Conservation (phyloP, 1,284 basidiomycete genomes). For the Lentinus polychrous region DNA sequence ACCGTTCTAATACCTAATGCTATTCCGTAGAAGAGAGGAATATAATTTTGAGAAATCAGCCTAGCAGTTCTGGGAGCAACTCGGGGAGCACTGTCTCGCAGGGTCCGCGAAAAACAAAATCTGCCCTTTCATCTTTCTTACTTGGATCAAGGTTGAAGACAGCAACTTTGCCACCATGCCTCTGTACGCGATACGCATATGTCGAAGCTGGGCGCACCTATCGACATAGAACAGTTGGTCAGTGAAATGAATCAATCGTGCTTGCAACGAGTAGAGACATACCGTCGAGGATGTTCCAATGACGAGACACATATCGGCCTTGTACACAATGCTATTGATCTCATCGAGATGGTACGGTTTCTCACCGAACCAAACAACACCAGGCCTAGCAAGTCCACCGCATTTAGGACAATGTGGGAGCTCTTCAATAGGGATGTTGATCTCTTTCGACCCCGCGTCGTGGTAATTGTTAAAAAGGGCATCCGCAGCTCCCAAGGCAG, state of each 20-base stretch:
- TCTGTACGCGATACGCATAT: constrained; percentile 30
- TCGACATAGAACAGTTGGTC: neutral
- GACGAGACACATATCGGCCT: constrained; percentile 54
- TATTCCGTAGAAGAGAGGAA: too few species aligned
- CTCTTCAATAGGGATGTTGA: constrained; percentile 34
- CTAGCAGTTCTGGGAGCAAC: too few species aligned
- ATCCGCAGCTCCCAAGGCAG: constrained; percentile 46
- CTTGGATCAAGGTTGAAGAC: constrained; percentile 55
- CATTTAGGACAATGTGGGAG: constrained; percentile 50
- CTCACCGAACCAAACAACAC: constrained; percentile 67
- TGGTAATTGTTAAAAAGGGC: constrained; percentile 29
- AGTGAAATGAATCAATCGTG: neutral
- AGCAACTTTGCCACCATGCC: constrained; percentile 40
- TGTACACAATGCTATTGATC: constrained; percentile 38
- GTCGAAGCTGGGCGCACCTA: constrained; percentile 43
- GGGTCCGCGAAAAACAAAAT: constrained; percentile 43
- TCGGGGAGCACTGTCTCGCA: constrained; percentile 38
- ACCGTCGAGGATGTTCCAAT: constrained; percentile 61
- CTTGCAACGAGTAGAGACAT: constrained; percentile 10
- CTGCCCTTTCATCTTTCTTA: constrained; percentile 33
- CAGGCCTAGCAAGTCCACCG: constrained; percentile 45
- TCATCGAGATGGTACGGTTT: constrained; percentile 33
- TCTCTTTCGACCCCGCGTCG: constrained; percentile 22
- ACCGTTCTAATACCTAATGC: too few species aligned
- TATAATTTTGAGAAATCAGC: too few species aligned